A percentile compares a stretch with the other conserved stretches of the same genome.
These are phyloP conservation scores for Pulveroboletus sp. DNA, from an alignment of 768 basidiomycete species.

Conservation along the genomic window DNA sequence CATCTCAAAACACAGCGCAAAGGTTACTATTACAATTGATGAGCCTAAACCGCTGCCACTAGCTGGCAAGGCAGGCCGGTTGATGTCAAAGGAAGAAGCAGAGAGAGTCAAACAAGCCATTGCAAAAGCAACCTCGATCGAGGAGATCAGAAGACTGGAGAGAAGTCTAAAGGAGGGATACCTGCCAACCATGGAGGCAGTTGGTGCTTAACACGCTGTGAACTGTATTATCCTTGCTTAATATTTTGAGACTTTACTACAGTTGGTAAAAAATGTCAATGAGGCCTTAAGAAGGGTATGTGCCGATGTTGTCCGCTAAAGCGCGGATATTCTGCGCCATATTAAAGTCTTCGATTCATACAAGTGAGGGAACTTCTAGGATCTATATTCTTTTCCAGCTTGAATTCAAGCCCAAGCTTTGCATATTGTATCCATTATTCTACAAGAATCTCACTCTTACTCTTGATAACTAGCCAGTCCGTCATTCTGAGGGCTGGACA, in stretches of 20 bases:
- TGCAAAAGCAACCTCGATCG: conserved; percentile 85
- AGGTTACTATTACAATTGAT: conserved; percentile 62
- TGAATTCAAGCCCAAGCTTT: too few species aligned
- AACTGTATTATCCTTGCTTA: conserved; percentile 32
- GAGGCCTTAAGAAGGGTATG: too few species aligned
- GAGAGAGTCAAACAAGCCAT: conserved; percentile 86
- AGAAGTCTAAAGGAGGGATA: conserved; percentile 82
- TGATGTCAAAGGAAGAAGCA: conserved; percentile 91
- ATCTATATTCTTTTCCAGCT: too few species aligned
- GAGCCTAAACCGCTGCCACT: conserved; percentile 65
- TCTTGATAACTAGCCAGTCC: too few species aligned
- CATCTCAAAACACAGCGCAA: conserved; percentile 64
- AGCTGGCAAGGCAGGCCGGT: conserved; percentile 70
- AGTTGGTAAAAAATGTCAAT: too few species aligned
- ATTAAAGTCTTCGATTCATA: too few species aligned
- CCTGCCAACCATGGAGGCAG: conserved; percentile 72
- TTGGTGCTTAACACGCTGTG: conserved; percentile 60
- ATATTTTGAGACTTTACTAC: conserved; percentile 16
- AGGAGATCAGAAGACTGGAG: conserved; percentile 83
- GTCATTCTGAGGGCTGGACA: not conserved
- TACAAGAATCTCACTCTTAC: too few species aligned
- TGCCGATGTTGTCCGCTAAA: too few species aligned
- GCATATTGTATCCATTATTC: too few species aligned
- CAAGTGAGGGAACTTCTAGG: too few species aligned
- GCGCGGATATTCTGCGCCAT: too few species aligned